Base-by-base conservation (phyloP, 1,284 basidiomycete species). In the Omphalotus olearius region DNA sequence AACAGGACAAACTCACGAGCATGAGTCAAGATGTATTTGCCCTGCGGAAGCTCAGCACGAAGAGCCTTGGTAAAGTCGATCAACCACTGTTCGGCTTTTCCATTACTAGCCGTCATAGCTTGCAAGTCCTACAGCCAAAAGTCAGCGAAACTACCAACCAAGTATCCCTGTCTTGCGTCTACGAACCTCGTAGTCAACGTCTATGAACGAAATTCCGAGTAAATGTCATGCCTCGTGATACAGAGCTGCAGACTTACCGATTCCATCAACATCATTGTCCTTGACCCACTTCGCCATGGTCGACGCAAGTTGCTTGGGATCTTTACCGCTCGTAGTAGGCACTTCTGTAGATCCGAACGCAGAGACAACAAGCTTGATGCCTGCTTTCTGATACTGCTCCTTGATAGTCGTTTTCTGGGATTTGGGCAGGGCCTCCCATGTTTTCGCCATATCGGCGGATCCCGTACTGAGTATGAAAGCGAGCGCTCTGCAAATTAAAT, bases 111-210 rank as follows among this genome's bases (percentile, higher is more conserved):
- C 55, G 76, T 64, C 60, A 79, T 68, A 2, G 74, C 74, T 38
- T 62, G 65, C 55, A 77, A 72, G 60, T 79, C 78, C 78, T 78
- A 55, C n/a, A 54, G 40, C 17, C 44, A 5, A 11, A 11, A 49
- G 43, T 26, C 11, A 45, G 16, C 7, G 45, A 16, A 9, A 13
- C n/a, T 17, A 25, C 40, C 1, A 4, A 23, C 25, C n/a, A 26
- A 16, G 20, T 17, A 20, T 6, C 17, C 13, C 16, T n/a, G 9
- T 28, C n/a, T 7, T 23, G 13, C 16, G 42, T 6, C 5, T 23
- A 52, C 59, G n/a, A 40, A 70, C 76, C 64, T 80, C 78, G 52
- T 77, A 82, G 60, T 82, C 79, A 38, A 83, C 70, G 45, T 82
- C 44, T 16, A 30, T 14, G 17, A 38, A 6, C 14, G 38, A 23